Evolutionary conservation across 768 basidiomycete genomes (phyloP), one percentile per base, ranked within the genome.

Genomic region (Serendipita indica): DNA sequence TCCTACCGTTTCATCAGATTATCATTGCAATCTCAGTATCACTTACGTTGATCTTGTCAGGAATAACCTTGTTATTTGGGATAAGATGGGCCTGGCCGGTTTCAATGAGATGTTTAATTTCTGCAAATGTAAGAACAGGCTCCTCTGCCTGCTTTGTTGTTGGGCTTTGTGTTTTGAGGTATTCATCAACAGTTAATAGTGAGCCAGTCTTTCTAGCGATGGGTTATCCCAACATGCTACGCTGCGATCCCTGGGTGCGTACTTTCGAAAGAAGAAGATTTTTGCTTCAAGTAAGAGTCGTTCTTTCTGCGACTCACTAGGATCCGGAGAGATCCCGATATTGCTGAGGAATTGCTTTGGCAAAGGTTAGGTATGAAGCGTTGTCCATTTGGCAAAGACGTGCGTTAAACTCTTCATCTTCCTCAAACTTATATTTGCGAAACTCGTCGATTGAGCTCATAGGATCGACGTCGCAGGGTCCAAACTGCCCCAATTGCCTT

Each of bases 31-130:
- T 7, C 56, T 10, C 6, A 12, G 18, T 18, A 57, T 25, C 33
- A 62, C 79, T 62, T 65, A 86, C 87, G 70, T 82, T 85, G 33
- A 89, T 63, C 1, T 67, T 71, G n/a, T 82, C 74, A 0, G 83
- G 80, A 43, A 89, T 86, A 58, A 75, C 61, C 63, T 81, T 85
- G 67, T 88, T 89, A 64, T 89, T 84, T 1, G 87, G 87, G 34
- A 89, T 86, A 66, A 81, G 70, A 62, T 86, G 83, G 2, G 79
- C 77, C 62, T 75, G 79, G 16, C 86, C 86, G 18, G 82, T 73
- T 64, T 85, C 79, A 60, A 89, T 84, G 60, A 89, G 72, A 33
- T 74, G 74, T 64, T 85, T 79, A 57, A 89, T 70, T 67, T 89
- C 81, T 1, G 78, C 72, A 62, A 89, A 83, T 0, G 79, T 79